These are phyloP conservation scores for Periconia macrospinosa DNA, from an alignment of 2,329 filamentous ascomycete species.

Conservation along the genomic window DNA sequence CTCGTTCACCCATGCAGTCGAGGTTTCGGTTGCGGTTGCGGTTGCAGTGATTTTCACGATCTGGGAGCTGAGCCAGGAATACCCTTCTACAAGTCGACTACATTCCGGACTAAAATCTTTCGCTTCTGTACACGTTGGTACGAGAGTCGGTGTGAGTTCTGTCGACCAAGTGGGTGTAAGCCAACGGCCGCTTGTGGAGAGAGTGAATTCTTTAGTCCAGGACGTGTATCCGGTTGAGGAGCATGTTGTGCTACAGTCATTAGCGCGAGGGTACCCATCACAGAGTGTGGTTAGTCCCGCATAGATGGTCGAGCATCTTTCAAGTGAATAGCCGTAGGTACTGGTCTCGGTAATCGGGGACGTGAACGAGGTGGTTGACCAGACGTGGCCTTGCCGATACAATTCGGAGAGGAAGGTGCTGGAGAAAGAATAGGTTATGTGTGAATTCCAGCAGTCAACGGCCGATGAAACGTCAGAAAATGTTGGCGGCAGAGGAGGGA, in stretches of 20 bases:
- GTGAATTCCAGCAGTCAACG: conserved; percentile 5
- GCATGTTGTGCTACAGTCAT: not conserved
- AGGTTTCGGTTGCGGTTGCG: too few species aligned
- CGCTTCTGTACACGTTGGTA: conserved; percentile 2
- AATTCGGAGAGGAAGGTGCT: not conserved
- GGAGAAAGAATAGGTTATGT: not conserved
- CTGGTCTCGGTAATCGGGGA: not conserved
- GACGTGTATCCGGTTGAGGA: not conserved
- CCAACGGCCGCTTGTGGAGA: not conserved
- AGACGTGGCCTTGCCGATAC: not conserved
- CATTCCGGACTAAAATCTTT: conserved; percentile 4
- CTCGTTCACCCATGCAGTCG: too few species aligned
- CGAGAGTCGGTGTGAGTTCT: not conserved
- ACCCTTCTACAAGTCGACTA: not conserved
- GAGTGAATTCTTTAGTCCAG: not conserved
- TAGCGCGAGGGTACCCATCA: conserved; percentile 6
- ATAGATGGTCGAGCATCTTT: not conserved
- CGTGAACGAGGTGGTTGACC: not conserved
- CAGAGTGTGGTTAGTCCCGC: conserved; percentile 5
- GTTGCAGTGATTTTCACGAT: not conserved
- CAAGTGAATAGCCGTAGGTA: not conserved
- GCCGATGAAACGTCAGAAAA: conserved; percentile 4
- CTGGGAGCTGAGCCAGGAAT: not conserved
- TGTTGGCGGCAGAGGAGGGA: not conserved
- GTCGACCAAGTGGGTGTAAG: conserved; percentile 5